Base-by-base conservation (phyloP, 805 yeast species). In the Pichia rugopelliculosa region DNA sequence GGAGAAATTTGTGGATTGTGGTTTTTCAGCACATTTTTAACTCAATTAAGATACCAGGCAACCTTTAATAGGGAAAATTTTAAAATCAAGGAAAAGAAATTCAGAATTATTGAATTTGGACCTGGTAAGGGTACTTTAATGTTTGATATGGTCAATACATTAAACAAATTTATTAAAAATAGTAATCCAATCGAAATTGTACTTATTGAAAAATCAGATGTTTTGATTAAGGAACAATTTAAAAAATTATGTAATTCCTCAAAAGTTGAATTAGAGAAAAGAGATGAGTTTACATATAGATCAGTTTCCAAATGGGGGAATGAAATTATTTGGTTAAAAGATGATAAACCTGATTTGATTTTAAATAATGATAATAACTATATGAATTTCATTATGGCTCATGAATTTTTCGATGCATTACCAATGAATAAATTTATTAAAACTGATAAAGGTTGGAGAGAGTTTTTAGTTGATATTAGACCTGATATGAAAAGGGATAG, bases 1-100 rank as follows among this genome's bases (percentile, higher is more conserved):
- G 96, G 96, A 20, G 95, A 87, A 61, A 76, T 85, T 69, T 72
- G 85, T 49, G 95, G 93, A 0, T 66, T 87, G 6, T 87, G 95
- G 87, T 68, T 73, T 48, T 77, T 69, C 50, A 68, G 76, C 12
- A 61, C 66, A 11, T 85, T 89, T 86, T 50, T 74, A 30, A 60
- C 68, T 1, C 90, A 83, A 54, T 71, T 75, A 24, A 68, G 61
- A 39, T 82, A 86, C 0, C 62, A 57, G 38, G 59, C 64, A 6
- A 46, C 47, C 2, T 18, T 38, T 23, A 51, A 58, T 23, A 42
- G 58, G 33, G 52, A 48, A 5, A 40, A 41, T 1, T 62, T 62
- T 47, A 44, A 51, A 8, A 58, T 64, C n/a, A 48, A 48, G 3
- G 59, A 57, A 9, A 36, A 56, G n/a, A 58, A 60, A 12, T 64